Evolutionary conservation across 345 rosid genomes (phyloP), one percentile per base, ranked within the genome.

Genomic region (Syzygium aromaticum): DNA sequence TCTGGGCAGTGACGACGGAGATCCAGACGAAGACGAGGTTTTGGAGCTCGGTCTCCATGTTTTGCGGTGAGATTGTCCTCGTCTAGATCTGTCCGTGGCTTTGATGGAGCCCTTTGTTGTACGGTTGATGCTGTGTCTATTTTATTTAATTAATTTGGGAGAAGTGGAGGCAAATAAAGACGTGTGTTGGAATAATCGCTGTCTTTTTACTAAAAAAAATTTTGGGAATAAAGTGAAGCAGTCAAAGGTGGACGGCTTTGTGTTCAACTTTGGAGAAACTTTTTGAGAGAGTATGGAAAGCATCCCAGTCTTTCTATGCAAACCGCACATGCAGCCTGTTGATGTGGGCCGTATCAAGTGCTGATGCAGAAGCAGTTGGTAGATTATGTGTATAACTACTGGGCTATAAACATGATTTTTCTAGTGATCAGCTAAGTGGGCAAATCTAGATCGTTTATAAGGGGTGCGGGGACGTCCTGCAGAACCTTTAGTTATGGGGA

Each of bases 1-100:
- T 54, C 4, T 86, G 87, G 46, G 91, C 80, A 16, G 84, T 56
- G 12, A 86, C 80, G 25, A 86, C 92, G 13, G 88, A 77, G 49
- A 86, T 59, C 91, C 91, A 88, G 22, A 91, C 90, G 84, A 88
- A 21, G 64, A 86, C 7, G 77, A 88, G 86, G 84, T 86, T 85
- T 5, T 54, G 49, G 46, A 87, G 5, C 87, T 89, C 92, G 15
- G 86, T 85, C 17, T 82, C 88, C 87, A 88, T 88, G 38, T 19
- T 33, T 16, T 30, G 22, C 0, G 77, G 57, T 3, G 57, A 54
- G 57, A 21, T 21, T 8, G 57, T 54, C 25, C 6, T 16, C 16
- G 46, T 43, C 46, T 56, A 56, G 61, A 56, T 56, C 14, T 57
- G 73, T 64, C 59, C 11, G 30, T 13, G 3, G 78, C 2, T 33